Base-by-base conservation (phyloP, 129 eudicot genomes). In the Lonicera japonica region DNA sequence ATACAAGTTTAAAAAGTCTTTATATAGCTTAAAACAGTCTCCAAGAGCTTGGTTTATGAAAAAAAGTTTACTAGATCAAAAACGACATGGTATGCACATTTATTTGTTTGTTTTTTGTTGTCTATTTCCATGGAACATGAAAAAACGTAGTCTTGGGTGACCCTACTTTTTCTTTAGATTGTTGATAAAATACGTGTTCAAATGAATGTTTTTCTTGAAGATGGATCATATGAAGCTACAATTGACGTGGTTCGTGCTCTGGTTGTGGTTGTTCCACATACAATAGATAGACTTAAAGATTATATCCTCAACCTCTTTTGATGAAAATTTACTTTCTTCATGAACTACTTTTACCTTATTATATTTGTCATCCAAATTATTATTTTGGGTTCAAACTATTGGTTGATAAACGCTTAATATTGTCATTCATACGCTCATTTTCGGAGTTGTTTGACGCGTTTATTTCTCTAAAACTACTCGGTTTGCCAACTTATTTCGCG, bases 171-270 rank as follows among this genome's bases (percentile, higher is more conserved):
- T 38, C 25, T 21, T 25, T 69, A 91, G 97, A 91, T 91, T 71
- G 95, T 91, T 63, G 97, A 91, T 73, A 91, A 91, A 81, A 87
- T 91, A 75, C 90, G 96, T 53, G 79, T 91, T 63, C 97, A 91
- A 71, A 87, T 91, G 97, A 95, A 91, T 73, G 88, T 95, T 70
- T 91, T 91, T 79, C 94, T 91, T 70, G 97, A 91, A 72, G 97
- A 91, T 80, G 97, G 95, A 71, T 87, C 97, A 17, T 94, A 84
- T 75, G 97, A 91, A 83, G 94, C 96, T 68, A 80, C 86, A 22
- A 63, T 82, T 65, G 90, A 90, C 13, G 97, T 87, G 34, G 77
- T 91, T 60, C 97, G 90, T 73, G 94, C 97, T 56, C 73, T 91
- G 66, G 83, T 82, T 71, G 84, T 87, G 67, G 95, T 90, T 66